Evolutionary conservation across 2,329 filamentous ascomycete genomes (phyloP), one percentile per base, ranked within the genome.

Genomic region (Colletotrichum tropicale): DNA sequence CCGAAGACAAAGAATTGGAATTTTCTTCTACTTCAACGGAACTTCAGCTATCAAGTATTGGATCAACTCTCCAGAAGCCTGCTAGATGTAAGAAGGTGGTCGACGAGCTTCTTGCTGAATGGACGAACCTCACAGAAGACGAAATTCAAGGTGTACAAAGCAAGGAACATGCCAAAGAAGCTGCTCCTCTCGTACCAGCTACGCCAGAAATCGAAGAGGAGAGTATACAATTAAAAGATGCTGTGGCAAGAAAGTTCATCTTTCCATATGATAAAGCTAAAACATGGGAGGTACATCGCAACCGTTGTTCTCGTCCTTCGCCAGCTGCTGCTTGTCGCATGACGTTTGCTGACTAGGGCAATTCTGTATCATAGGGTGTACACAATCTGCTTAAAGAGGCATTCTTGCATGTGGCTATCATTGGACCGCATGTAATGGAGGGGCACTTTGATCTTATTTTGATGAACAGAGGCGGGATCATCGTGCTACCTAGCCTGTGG

Each of bases 391-490:
- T 36, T 10, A 62, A 62, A 21, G 60, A 62, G 1, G 60, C 60
- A 2, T 62, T 62, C 28, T 5, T 1, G 10, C 60, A 15, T 34
- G 60, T 24, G 9, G 2, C 36, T 15, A 8, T 24, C 2, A 13
- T 62, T 36, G 18, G 60, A 21, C 60, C 60, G 12, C 0, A 2
- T 62, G 30, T 62, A 16, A 1, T 7, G 2, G 30, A 62, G 28
- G 60, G 28, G 8, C 60, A 6, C 1, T 62, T 34, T 21, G 60
- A 62, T 4, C 32, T 34, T 6, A 1, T 34, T 5, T 34, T 34
- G 12, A 0, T 0, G 5, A 34, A 1, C 32, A 34, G 13, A 34
- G 12, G 13, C 1, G 1, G 5, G 6, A 4, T 1, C 21, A 36
- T 62, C 2, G 1, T 36, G 1, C n/a, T 36, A 0, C 30, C 30